Evolutionary conservation across 768 basidiomycete species (phyloP).

Genomic region (Suillus americanus): DNA sequence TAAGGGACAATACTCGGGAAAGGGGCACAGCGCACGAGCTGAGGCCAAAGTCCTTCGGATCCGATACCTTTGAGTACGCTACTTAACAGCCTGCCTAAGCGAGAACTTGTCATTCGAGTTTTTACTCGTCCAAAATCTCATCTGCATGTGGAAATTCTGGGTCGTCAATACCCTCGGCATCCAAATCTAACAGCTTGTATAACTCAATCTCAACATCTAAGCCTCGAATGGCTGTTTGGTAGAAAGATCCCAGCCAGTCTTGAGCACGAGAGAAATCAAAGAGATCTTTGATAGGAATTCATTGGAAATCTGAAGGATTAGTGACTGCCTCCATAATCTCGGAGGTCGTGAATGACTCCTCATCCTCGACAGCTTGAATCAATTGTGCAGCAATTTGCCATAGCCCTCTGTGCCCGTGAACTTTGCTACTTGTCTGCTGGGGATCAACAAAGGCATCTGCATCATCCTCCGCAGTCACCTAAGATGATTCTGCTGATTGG

Average conservation of each 20-base stretch:
- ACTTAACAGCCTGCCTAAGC: too few species aligned
- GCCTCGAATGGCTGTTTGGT: too few species aligned
- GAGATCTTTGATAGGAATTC: neutral
- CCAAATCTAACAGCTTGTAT: constrained; percentile 9
- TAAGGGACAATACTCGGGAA: too few species aligned
- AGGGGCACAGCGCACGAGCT: too few species aligned
- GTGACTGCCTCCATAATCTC: neutral
- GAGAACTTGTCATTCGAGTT: too few species aligned
- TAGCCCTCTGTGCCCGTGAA: neutral
- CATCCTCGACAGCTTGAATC: constrained; percentile 1
- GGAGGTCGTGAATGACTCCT: neutral
- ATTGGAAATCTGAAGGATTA: neutral
- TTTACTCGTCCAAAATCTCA: too few species aligned
- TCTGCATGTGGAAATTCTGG: too few species aligned
- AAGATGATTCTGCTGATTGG: too few species aligned
- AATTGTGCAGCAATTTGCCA: too few species aligned
- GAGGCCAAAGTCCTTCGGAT: too few species aligned
- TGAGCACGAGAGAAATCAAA: neutral
- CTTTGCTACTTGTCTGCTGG: neutral
- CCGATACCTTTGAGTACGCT: too few species aligned
- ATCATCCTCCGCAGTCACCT: neutral
- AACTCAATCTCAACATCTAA: constrained; percentile 8
- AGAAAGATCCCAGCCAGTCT: constrained; percentile 1
- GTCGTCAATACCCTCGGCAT: constrained; percentile 6
- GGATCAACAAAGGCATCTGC: neutral